Evolutionary conservation across 805 yeast species (phyloP), one percentile per base, ranked within the genome.

Genomic region (Vanderwaltozyma verrucispora): DNA sequence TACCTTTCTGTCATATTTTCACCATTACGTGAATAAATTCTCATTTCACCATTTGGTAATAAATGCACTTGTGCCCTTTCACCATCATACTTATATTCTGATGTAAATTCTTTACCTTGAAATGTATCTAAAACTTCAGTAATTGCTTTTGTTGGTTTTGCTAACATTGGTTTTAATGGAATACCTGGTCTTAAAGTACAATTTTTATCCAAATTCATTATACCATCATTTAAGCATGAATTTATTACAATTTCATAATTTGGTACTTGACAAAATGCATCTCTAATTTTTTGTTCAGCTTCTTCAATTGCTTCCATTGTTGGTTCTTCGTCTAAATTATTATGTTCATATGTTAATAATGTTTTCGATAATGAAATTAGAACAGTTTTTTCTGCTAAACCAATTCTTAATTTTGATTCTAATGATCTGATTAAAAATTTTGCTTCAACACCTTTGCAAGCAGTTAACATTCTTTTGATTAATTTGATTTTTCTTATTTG

Each of bases 11-110:
- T 80, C 98, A 92, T 92, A 59, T 92, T 89, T 63, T 92, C 98
- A 36, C 95, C 85, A 60, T 89, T 92, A 60, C 98, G 74, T 2
- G 96, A 88, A 59, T 85, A 92, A 11, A 92, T 80, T 38, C 73
- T 69, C 48, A 86, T 78, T 10, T 69, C 60, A 2, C 92, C 89
- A 48, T 71, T 71, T 0, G 69, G 59, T 12, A 84, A 59, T 21
- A 80, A 59, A 59, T 92, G 98, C 10, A 92, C 80, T 57, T 92
- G 98, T 0, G 97, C 97, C 50, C 98, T 73, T 62, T 92, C 98
- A 32, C 98, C 98, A 57, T 92, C 98, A 53, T 92, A 92, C 54
- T 92, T 92, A 63, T 88, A 92, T 57, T 92, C 98, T 58, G 96
- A 89, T 0, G 96, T 88, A 54, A 92, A 92, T 40, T 74, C 74